These are phyloP conservation scores for Umbellularia californica DNA, from an alignment of 164 flowering plant genomes.

Conservation along the genomic window DNA sequence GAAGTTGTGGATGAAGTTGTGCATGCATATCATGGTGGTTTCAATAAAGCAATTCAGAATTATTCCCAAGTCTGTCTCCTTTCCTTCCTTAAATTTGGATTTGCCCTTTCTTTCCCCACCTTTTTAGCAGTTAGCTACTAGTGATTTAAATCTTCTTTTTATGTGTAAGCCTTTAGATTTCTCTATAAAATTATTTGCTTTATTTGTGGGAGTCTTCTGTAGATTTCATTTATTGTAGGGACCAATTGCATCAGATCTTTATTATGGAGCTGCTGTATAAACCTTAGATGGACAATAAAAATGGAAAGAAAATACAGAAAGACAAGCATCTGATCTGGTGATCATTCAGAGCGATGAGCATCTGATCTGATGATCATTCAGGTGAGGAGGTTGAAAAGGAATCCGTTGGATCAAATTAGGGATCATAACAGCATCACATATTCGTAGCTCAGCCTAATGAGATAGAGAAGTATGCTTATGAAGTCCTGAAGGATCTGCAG, in stretches of 20 bases:
- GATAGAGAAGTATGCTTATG: no score
- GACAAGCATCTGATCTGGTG: no score
- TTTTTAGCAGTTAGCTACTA: background rate
- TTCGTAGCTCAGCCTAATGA: no score
- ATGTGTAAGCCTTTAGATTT: background rate
- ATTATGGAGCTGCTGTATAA: background rate
- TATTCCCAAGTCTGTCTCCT: constrained; percentile 79
- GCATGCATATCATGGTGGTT: constrained; percentile 92
- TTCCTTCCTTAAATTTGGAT: background rate
- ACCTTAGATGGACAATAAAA: background rate
- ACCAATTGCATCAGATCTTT: background rate
- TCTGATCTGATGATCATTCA: no score
- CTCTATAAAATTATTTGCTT: background rate
- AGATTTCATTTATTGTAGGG: background rate
- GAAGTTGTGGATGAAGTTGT: constrained; percentile 99
- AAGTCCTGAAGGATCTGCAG: no score
- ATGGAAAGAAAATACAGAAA: no score
- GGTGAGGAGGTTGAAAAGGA: no score
- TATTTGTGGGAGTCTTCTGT: background rate
- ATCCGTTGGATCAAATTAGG: no score
- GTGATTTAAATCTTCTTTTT: no score
- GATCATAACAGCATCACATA: no score
- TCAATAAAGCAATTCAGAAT: constrained; percentile 97
- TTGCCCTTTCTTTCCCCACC: background rate
- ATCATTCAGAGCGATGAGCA: no score